phyloP scores from a whole-genome alignment of 129 eudicot species.

The Chrysanthemum lavandulifolium region DNA sequence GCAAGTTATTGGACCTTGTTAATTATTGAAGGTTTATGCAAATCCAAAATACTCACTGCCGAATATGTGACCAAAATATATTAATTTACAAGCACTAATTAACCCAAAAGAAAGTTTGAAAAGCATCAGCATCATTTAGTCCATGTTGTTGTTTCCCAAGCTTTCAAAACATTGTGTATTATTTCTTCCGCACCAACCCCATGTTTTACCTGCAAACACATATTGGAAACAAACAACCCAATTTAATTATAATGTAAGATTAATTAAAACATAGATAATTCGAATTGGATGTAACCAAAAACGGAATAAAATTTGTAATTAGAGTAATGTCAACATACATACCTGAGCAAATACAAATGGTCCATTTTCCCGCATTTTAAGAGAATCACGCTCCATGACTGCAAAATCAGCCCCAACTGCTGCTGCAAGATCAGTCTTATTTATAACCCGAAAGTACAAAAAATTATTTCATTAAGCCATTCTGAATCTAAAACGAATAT shows the following conservation, averaged over 20 bases:
- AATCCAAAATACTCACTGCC: too few relatives aligned
- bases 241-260: too few relatives aligned
- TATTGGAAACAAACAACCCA: neutral
- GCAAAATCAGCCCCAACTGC: conserved; percentile 96
- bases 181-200: conserved; percentile 91
- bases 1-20: too few relatives aligned
- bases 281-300: neutral
- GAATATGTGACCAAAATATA: too few relatives aligned
- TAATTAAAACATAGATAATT: too few relatives aligned
- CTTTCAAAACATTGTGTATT: conserved; percentile 58
- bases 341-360: conserved; percentile 99
- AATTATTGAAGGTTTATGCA: too few relatives aligned
- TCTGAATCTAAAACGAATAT: neutral
- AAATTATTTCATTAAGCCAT: neutral
- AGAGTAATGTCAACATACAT: conserved; percentile 7
- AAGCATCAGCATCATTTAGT: conserved; percentile 50
- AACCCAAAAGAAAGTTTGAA: neutral
- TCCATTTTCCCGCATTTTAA: conserved; percentile 96
- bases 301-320: neutral
- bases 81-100: too few relatives aligned
- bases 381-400: conserved; percentile 93
- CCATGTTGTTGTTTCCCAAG: conserved; percentile 78
- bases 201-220: conserved; percentile 73
- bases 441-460: conserved; percentile 58
- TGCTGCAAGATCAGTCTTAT: conserved; percentile 89